Base-by-base conservation (phyloP, 805 yeast genomes). In the Candida maltosa region DNA sequence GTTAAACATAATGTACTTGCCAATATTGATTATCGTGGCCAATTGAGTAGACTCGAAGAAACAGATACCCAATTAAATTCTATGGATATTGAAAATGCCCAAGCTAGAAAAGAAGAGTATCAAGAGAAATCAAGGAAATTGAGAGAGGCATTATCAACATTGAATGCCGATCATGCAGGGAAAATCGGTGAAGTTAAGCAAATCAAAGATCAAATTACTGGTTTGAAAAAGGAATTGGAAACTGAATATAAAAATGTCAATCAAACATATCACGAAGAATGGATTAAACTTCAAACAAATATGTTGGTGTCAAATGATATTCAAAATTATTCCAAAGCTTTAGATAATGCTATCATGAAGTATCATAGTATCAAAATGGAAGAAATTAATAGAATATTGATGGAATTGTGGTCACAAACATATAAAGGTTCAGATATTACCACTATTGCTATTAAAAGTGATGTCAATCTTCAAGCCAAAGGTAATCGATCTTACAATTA, bases 361-460 rank as follows among this genome's bases (percentile, higher is more conserved):
- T 91, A 78, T 54, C 99, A 93, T 57, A 75, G 86, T 39, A 62
- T 83, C 40, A 93, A 93, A 54, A 93, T 93, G 98, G 79, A 79
- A 47, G 96, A 88, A 48, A 87, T 91, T 48, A 93, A 93, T 60
- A 69, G 83, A 40, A 83, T 87, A 22, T 68, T 93, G 29, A 93
- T 87, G 48, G 97, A 89, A 50, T 62, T 93, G 27, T 93, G 99
- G 99, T 85, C 87, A 44, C 77, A 76, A 32, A 93, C 99, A 0
- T 93, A 93, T 52, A 83, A 83, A 45, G 98, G 98, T 2, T 83
- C 96, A 2, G 99, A 93, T 60, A 87, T 93, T 30, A 97, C 93
- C 52, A 78, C 94, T 0, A 88, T 93, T 32, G 76, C 83, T 49
- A 87, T 93, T 43, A 74, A 80, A 45, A 83, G 95, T 26, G 97